phyloP scores from a whole-genome alignment of 352 stramenopile species.

The Phytophthora boehmeriae region DNA sequence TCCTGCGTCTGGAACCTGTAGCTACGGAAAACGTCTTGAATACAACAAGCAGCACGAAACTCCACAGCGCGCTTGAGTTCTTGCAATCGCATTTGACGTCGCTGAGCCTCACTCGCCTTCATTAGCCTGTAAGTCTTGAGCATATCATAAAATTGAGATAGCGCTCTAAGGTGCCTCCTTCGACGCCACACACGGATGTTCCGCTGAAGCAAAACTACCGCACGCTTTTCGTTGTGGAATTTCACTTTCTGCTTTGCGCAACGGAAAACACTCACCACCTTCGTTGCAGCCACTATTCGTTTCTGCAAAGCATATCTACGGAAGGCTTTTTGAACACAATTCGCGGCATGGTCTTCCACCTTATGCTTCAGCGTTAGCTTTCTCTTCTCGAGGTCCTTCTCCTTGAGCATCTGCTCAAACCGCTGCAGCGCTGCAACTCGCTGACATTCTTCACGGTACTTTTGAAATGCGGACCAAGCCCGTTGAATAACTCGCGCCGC shows the following conservation, averaged over 20 bases:
- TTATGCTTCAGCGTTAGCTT: constrained; percentile 25
- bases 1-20: constrained; percentile 28
- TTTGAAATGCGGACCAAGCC: constrained; percentile 23
- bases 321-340: constrained; percentile 33
- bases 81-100: constrained; percentile 14
- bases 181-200: constrained; percentile 49
- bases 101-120: constrained; percentile 28
- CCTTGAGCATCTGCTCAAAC: constrained; percentile 42
- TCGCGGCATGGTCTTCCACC: constrained; percentile 40
- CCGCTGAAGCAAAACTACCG: constrained; percentile 38
- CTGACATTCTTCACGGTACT: constrained; percentile 21
- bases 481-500: constrained; percentile 32
- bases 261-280: constrained; percentile 39
- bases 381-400: constrained; percentile 33
- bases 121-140: constrained; percentile 43
- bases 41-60: constrained; percentile 19
- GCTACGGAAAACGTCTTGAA: constrained; percentile 22
- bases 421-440: constrained; percentile 35
- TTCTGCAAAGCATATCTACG: constrained; percentile 29
- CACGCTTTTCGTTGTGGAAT: constrained; percentile 31
- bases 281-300: constrained; percentile 30
- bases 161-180: constrained; percentile 32
- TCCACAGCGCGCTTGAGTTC: constrained; percentile 27
- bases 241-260: constrained; percentile 20
- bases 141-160: constrained; percentile 46